Conservation (phyloP, 768 basidiomycete species). For the Naganishia onofrii region DNA sequence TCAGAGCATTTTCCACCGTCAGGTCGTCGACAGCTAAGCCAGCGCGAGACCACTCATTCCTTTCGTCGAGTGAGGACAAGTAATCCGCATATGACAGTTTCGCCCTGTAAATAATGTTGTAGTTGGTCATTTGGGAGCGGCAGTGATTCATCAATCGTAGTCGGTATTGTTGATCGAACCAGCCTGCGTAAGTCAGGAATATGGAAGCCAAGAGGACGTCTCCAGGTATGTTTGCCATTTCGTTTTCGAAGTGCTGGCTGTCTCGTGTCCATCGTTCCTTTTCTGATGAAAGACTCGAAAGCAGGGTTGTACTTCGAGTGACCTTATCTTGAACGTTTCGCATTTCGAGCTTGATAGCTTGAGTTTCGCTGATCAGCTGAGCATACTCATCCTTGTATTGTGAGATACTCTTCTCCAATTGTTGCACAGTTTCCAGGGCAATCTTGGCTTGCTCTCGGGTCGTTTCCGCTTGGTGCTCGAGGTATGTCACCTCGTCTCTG, state of each 20-base stretch:
- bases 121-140: conserved; percentile 53
- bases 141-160: conserved; percentile 82
- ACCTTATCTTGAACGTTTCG: conserved; percentile 95
- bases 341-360: conserved; percentile 97
- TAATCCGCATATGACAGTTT: conserved; percentile 93
- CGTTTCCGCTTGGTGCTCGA: conserved; percentile 88
- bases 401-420: conserved; percentile 87
- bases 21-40: conserved; percentile 92
- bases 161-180: conserved; percentile 97
- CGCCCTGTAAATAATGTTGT: conserved; percentile 79
- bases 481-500: conserved; percentile 87
- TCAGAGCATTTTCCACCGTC: conserved; percentile 98
- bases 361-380: conserved; percentile 89
- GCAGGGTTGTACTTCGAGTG: conserved; percentile 89
- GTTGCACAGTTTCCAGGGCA: conserved; percentile 86
- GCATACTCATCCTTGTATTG: conserved; percentile 98
- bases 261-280: conserved; percentile 89
- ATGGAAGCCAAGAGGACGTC: conserved; percentile 93
- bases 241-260: conserved; percentile 90
- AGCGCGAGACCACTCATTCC: conserved; percentile 91
- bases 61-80: conserved; percentile 93
- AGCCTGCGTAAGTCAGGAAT: conserved; percentile 94
- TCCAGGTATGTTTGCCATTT: conserved; percentile 98
- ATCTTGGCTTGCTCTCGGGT: conserved; percentile 88
- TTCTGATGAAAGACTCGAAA: conserved; percentile 92